These are phyloP conservation scores for Kwoniella sp. DNA, from an alignment of 768 basidiomycete species.

Conservation along the genomic window DNA sequence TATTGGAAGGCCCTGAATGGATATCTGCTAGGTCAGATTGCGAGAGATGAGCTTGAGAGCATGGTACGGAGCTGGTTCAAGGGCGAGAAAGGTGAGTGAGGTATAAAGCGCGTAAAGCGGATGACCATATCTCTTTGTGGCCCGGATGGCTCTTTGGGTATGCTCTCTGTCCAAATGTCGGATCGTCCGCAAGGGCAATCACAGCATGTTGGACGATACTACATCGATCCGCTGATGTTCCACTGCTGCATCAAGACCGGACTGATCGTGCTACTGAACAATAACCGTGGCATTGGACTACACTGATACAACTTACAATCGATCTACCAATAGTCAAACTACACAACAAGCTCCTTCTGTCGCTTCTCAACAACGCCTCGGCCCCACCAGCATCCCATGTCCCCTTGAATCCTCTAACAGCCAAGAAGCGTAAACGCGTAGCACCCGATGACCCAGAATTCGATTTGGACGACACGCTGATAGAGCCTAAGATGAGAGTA, in stretches of 20 bases:
- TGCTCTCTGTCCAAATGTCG: too few relatives aligned
- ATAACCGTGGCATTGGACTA: too few relatives aligned
- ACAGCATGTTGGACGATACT: too few relatives aligned
- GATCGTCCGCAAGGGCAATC: too few relatives aligned
- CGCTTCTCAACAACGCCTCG: conserved; percentile 41
- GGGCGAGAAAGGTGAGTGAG: conserved; percentile 39
- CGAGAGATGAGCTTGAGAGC: conserved; percentile 32
- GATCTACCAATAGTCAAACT: conserved; percentile 37
- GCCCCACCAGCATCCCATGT: conserved; percentile 22
- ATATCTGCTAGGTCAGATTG: conserved; percentile 48
- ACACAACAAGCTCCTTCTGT: conserved; percentile 43
- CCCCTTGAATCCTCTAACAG: conserved; percentile 2
- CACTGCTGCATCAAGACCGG: too few relatives aligned
- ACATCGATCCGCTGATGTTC: too few relatives aligned
- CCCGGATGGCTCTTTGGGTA: too few relatives aligned
- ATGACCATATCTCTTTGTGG: too few relatives aligned
- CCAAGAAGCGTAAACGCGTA: conserved; percentile 32
- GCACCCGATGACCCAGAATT: conserved; percentile 33
- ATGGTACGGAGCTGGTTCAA: conserved; percentile 47
- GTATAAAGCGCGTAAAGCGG: neutral
- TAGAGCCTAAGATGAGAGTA: conserved; percentile 37
- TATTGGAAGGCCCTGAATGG: conserved; percentile 52
- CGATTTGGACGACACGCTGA: conserved; percentile 35
- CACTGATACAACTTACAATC: too few relatives aligned
- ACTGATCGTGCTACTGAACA: too few relatives aligned